Evolutionary conservation across 2,329 filamentous ascomycete species (phyloP).

Genomic region (Arthrocladium fulminans): DNA sequence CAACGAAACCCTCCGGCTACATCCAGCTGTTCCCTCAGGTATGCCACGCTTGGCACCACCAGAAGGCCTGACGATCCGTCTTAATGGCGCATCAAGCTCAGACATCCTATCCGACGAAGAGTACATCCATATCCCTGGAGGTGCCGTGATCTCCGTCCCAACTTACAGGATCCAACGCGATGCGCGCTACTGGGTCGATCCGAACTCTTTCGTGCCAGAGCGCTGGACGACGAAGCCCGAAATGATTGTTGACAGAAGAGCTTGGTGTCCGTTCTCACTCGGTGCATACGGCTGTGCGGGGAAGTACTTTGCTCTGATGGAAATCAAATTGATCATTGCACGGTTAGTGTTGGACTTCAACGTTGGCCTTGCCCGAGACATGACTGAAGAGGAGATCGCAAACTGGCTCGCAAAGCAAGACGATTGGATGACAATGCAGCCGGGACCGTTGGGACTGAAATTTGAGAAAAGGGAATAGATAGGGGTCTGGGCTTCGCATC

Average conservation of each 20-base stretch:
- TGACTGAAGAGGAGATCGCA: conserved; percentile 24
- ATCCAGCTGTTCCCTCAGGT: conserved; percentile 35
- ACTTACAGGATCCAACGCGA: conserved; percentile 45
- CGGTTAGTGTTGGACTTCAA: conserved; percentile 1
- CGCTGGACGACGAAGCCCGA: conserved; percentile 38
- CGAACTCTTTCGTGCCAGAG: conserved; percentile 38
- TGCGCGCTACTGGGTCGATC: conserved; percentile 37
- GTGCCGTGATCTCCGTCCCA: conserved; percentile 36
- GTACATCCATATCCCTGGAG: conserved; percentile 32
- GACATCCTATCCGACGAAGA: conserved; percentile 15
- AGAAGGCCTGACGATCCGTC: conserved; percentile 30
- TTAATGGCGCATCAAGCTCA: conserved; percentile 20
- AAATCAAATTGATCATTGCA: conserved; percentile 18
- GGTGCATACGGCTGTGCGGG: conserved; percentile 40
- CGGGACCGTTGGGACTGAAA: neutral
- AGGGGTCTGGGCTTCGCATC: neutral
- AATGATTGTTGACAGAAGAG: conserved; percentile 28
- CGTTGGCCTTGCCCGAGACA: neutral
- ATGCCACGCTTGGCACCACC: conserved; percentile 33
- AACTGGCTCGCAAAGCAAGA: conserved; percentile 25
- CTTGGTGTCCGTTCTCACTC: conserved; percentile 42
- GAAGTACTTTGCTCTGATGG: conserved; percentile 35
- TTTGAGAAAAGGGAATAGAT: neutral
- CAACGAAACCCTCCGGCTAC: conserved; percentile 35
- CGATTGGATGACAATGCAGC: conserved; percentile 5